Conservation (phyloP, 805 yeast species). For the Saccharomycopsis microspora region DNA sequence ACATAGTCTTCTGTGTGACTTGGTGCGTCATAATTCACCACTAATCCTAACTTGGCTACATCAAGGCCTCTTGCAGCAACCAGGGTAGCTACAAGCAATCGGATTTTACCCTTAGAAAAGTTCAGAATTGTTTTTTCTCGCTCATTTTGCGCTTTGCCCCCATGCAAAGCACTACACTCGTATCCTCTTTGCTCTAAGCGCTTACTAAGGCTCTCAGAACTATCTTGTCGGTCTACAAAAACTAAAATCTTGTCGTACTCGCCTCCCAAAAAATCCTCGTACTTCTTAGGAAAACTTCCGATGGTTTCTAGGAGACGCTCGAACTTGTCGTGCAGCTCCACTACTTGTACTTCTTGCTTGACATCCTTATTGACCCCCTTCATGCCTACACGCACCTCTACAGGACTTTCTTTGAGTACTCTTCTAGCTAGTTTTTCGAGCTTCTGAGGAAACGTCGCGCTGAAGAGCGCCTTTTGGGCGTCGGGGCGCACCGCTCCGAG, state of each 20-base stretch:
- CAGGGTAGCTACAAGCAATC: conserved; percentile 78
- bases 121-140: conserved; percentile 63
- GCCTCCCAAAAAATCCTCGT: background rate
- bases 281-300: conserved; percentile 24
- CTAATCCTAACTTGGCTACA: conserved; percentile 75
- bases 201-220: conserved; percentile 61
- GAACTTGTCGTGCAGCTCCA: conserved; percentile 48
- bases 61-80: conserved; percentile 93
- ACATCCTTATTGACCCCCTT: conserved; percentile 77
- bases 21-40: conserved; percentile 74
- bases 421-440: conserved; percentile 67
- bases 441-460: conserved; percentile 85
- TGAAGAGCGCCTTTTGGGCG: conserved; percentile 78
- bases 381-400: conserved; percentile 72
- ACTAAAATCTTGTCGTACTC: conserved; percentile 42
- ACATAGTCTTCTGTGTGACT: conserved; percentile 91
- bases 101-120: conserved; percentile 45
- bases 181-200: conserved; percentile 42
- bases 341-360: conserved; percentile 55
- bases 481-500: conserved; percentile 72
- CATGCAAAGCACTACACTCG: conserved; percentile 67
- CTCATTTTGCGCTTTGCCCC: conserved; percentile 83
- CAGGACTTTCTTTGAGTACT: conserved; percentile 43
- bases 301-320: conserved; percentile 40
- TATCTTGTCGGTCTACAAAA: conserved; percentile 82